phyloP scores from a whole-genome alignment of 1,284 basidiomycete genomes.

The Cystobasidium slooffiae region DNA sequence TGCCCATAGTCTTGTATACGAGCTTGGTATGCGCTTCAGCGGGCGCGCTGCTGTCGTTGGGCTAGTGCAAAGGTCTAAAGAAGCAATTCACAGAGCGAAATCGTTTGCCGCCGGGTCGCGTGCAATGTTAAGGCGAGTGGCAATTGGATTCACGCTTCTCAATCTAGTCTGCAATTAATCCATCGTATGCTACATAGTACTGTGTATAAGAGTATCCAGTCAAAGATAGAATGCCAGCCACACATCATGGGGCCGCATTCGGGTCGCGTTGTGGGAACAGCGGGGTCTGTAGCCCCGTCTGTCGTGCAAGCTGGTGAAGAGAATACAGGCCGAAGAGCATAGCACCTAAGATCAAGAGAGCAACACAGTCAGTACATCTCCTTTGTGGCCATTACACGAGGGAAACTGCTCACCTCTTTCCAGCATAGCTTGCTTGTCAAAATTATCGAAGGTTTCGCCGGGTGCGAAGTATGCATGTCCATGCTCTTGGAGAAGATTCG shows the following conservation, averaged over 20 bases:
- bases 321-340: slow-evolving; percentile 33
- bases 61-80: too few species aligned
- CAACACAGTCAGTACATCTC: background rate
- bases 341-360: background rate
- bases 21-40: too few species aligned
- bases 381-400: background rate
- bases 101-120: too few species aligned
- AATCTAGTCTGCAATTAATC: too few species aligned
- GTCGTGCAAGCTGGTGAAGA: slow-evolving; percentile 19
- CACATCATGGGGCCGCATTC: background rate
- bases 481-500: background rate
- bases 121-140: too few species aligned
- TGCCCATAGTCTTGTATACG: background rate
- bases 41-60: too few species aligned
- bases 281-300: slow-evolving; percentile 23
- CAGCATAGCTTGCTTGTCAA: slow-evolving; percentile 34
- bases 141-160: too few species aligned
- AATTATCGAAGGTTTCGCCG: slow-evolving; percentile 19
- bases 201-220: background rate
- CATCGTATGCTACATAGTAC: background rate
- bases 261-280: slow-evolving; percentile 1
- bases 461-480: background rate
- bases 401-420: slow-evolving; percentile 20
- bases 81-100: too few species aligned
- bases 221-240: background rate